These are phyloP conservation scores for Populus tomentosa DNA, from an alignment of 441 rosid genomes.

Conservation along the genomic window DNA sequence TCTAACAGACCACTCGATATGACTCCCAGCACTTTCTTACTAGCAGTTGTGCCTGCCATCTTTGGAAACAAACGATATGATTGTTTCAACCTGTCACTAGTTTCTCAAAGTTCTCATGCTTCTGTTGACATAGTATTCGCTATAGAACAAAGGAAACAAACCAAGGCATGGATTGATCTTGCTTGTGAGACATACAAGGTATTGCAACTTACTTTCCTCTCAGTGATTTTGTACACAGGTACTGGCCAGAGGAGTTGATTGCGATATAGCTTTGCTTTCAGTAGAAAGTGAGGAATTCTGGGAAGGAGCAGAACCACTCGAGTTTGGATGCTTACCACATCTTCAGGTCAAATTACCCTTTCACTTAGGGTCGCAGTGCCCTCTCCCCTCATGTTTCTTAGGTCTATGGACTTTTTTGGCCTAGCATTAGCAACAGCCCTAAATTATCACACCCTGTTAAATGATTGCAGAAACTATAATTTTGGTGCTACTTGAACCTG, in stretches of 20 bases:
- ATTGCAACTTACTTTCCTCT: constrained; percentile 25
- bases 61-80: neutral
- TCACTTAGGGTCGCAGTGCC: neutral
- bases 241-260: constrained; percentile 88
- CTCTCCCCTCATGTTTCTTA: neutral
- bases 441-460: neutral
- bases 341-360: constrained; percentile 57
- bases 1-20: no score
- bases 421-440: neutral
- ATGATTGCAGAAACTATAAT: no score
- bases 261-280: constrained; percentile 92
- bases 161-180: neutral
- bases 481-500: neutral
- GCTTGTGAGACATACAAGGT: neutral
- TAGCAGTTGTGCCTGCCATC: neutral
- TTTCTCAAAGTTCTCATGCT: neutral
- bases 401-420: neutral
- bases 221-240: constrained; percentile 48
- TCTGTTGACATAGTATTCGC: neutral
- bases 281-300: constrained; percentile 87
- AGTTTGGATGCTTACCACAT: constrained; percentile 67
- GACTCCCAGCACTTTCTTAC: neutral
- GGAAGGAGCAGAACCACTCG: constrained; percentile 78
- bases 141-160: neutral
- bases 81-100: neutral